phyloP scores from a whole-genome alignment of 768 basidiomycete species.

The Tylopilus balloui region DNA sequence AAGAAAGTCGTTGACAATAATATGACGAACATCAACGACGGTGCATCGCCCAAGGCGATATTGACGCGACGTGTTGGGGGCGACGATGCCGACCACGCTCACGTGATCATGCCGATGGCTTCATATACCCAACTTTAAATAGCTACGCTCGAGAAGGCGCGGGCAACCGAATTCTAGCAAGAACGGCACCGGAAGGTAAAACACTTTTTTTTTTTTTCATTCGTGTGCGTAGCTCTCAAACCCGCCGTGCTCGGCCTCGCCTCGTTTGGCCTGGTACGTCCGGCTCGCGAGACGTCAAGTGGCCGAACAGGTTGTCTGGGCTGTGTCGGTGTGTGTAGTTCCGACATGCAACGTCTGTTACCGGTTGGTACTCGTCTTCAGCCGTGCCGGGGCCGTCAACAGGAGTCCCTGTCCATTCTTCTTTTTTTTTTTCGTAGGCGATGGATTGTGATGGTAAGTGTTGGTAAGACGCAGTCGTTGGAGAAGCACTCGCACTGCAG shows the following conservation, averaged over 20 bases:
- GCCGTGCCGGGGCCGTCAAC: background rate
- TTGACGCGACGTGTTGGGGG: background rate
- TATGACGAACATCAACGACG: background rate
- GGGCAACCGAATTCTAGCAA: background rate
- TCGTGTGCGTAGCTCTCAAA: background rate
- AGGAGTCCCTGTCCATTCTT: background rate
- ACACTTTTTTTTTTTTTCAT: background rate
- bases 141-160: background rate
- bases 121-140: background rate
- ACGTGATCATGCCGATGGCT: background rate
- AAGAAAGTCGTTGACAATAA: background rate
- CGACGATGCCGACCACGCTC: background rate
- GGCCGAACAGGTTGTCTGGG: background rate
- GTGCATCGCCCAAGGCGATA: background rate
- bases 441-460: background rate
- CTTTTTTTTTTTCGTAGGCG: no score
- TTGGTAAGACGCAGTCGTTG: background rate
- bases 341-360: background rate
- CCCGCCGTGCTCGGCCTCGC: background rate
- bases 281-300: background rate
- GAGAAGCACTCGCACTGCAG: background rate
- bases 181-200: no score
- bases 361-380: background rate
- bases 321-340: slow-evolving; percentile 3
- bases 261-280: background rate